Conservation (phyloP, 306 rosid species). For the Canavalia gladiata region DNA sequence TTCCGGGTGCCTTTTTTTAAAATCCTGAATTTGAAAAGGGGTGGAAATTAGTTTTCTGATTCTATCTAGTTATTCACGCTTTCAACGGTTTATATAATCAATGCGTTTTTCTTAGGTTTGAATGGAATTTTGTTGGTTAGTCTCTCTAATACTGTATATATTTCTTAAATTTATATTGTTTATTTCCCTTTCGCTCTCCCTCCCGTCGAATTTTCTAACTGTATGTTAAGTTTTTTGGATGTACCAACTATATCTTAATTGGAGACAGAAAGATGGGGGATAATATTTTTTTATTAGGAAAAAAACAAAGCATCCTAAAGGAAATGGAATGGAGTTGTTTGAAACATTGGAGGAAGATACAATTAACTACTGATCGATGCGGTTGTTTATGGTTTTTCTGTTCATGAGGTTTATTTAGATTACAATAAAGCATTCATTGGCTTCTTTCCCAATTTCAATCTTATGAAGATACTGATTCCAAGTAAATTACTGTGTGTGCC, state of each 20-base stretch:
- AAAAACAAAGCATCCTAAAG: background rate
- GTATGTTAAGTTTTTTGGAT: background rate
- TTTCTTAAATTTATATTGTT: slow-evolving; percentile 1
- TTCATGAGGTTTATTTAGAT: background rate
- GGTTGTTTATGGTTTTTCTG: slow-evolving; percentile 34
- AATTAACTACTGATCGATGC: background rate
- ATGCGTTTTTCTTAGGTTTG: slow-evolving; percentile 19
- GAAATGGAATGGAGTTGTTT: background rate
- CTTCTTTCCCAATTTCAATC: background rate
- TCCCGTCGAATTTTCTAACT: slow-evolving; percentile 7
- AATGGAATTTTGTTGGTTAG: slow-evolving; percentile 39
- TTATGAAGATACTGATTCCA: background rate
- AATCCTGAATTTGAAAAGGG: slow-evolving; percentile 45
- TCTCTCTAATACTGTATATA: slow-evolving; percentile 37
- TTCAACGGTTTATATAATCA: slow-evolving; percentile 10
- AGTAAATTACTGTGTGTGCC: background rate
- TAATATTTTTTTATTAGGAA: too few species aligned
- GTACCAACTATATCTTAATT: background rate
- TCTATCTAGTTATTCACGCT: background rate
- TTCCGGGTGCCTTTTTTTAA: background rate
- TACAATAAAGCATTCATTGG: slow-evolving; percentile 1
- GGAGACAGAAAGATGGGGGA: background rate
- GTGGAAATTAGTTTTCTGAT: slow-evolving; percentile 10
- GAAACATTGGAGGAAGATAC: background rate
- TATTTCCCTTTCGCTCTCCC: slow-evolving; percentile 9